Conservation (phyloP, 208 protist species). For the Herpetomonas samuelpessoai region DNA sequence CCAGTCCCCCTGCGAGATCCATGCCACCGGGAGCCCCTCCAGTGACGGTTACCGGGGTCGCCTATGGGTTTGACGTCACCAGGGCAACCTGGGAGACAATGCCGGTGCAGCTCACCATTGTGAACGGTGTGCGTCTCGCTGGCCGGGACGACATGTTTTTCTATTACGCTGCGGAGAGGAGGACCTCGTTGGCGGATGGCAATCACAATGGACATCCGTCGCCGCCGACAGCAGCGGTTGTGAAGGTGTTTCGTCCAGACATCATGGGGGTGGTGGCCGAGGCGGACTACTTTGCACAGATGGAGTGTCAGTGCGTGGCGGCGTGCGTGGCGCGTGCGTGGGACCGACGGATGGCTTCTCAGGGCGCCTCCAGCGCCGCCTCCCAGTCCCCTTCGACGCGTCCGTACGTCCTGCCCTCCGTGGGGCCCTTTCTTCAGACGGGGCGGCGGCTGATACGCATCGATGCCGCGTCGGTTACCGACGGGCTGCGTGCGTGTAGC, state of each 20-base stretch:
- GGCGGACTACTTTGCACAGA: not conserved
- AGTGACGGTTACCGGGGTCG: too few relatives aligned
- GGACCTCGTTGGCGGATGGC: not conserved
- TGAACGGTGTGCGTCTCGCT: not conserved
- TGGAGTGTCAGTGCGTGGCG: not conserved
- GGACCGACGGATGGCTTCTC: not conserved
- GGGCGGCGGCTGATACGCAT: not conserved
- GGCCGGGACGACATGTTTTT: not conserved
- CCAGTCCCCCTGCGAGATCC: too few relatives aligned
- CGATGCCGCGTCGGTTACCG: not conserved
- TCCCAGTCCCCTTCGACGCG: not conserved
- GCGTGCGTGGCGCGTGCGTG: not conserved
- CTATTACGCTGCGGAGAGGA: not conserved
- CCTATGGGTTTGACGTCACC: not conserved
- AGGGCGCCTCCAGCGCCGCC: not conserved
- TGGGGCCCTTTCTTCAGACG: not conserved
- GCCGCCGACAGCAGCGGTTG: too few relatives aligned
- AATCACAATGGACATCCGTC: too few relatives aligned
- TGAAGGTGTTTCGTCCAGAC: not conserved
- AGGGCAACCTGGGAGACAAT: not conserved
- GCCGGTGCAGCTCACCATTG: constrained; percentile 1
- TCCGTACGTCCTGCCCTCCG: not conserved
- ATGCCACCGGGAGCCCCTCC: too few relatives aligned
- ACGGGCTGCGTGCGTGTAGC: not conserved
- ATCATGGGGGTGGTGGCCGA: not conserved